A percentile compares a stretch with the other conserved stretches of the same genome.
These are phyloP conservation scores for Pyropia haitanensis DNA, from an alignment of 23 red algal species.

Conservation along the genomic window DNA sequence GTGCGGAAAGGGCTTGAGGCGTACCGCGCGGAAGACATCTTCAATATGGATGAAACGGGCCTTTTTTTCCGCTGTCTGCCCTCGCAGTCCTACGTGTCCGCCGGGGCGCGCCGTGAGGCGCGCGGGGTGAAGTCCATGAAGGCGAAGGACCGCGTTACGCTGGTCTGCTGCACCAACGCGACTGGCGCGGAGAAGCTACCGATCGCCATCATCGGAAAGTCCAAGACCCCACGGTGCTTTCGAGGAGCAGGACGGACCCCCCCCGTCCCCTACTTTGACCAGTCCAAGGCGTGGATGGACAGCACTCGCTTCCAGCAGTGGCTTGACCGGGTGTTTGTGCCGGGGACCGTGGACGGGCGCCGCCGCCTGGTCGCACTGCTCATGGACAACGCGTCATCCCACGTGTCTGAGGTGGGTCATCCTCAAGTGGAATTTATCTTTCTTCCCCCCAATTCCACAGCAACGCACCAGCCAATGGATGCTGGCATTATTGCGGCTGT, in stretches of 20 bases:
- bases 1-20: slow-evolving; percentile 5
- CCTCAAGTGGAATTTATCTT: not conserved
- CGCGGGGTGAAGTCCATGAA: slow-evolving; percentile 12
- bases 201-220: slow-evolving; percentile 11
- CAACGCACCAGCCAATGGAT: slow-evolving; percentile 7
- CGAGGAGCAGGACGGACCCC: not conserved
- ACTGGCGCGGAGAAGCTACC: slow-evolving; percentile 10
- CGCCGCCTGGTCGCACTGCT: not conserved
- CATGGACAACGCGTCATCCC: slow-evolving; percentile 12
- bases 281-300: slow-evolving; percentile 13
- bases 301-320: not conserved
- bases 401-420: slow-evolving; percentile 6
- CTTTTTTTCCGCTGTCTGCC: slow-evolving; percentile 21
- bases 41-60: slow-evolving; percentile 33
- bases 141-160: slow-evolving; percentile 10
- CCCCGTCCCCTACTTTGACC: slow-evolving; percentile 12
- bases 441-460: slow-evolving; percentile 11
- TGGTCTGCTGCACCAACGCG: slow-evolving; percentile 21
- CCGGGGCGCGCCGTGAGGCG: not conserved
- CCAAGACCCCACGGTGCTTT: slow-evolving; percentile 17
- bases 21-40: slow-evolving; percentile 28
- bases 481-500: slow-evolving; percentile 8
- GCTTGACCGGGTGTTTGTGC: slow-evolving; percentile 4
- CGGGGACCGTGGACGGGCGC: not conserved
- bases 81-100: slow-evolving; percentile 4